Evolutionary conservation across 1,284 basidiomycete species (phyloP).

Genomic region (Moniliophthora roreri): DNA sequence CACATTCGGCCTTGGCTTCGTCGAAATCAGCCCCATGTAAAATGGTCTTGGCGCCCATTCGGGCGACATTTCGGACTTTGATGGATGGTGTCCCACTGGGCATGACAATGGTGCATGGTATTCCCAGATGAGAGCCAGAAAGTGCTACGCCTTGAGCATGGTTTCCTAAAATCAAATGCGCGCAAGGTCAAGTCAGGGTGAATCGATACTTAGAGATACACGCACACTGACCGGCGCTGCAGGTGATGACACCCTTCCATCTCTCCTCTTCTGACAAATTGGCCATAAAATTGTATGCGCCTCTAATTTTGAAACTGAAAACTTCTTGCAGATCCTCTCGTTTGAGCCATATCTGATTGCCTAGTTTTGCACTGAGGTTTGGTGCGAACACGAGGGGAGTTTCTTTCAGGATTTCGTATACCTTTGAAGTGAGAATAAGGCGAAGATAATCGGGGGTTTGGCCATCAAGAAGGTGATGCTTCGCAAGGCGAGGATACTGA

Average conservation of each 20-base stretch:
- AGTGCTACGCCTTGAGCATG: constrained; percentile 99
- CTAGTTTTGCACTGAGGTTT: constrained; percentile 85
- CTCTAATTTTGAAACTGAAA: constrained; percentile 98
- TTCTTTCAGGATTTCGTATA: constrained; percentile 92
- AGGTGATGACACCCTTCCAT: constrained; percentile 98
- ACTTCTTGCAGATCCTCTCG: constrained; percentile 95
- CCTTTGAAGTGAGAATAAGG: constrained; percentile 91
- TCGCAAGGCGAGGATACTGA: constrained; percentile 64
- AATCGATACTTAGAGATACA: constrained; percentile 27
- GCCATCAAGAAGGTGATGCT: constrained; percentile 65
- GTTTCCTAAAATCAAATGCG: constrained; percentile 64
- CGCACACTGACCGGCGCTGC: constrained; percentile 90
- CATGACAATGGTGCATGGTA: constrained; percentile 99
- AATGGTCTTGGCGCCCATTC: constrained; percentile 93
- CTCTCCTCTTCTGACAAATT: constrained; percentile 85
- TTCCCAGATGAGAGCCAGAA: constrained; percentile 81
- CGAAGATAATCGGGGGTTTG: constrained; percentile 91
- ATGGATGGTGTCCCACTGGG: constrained; percentile 93
- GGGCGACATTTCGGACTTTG: constrained; percentile 92
- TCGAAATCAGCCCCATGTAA: constrained; percentile 94
- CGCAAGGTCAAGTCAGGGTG: constrained; percentile 5
- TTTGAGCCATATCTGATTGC: constrained; percentile 95
- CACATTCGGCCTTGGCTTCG: constrained; percentile 94
- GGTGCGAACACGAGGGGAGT: constrained; percentile 89
- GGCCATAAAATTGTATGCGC: constrained; percentile 99